These are phyloP conservation scores for Solanum aculeatissimum DNA, from an alignment of 305 asterid genomes.

Conservation along the genomic window DNA sequence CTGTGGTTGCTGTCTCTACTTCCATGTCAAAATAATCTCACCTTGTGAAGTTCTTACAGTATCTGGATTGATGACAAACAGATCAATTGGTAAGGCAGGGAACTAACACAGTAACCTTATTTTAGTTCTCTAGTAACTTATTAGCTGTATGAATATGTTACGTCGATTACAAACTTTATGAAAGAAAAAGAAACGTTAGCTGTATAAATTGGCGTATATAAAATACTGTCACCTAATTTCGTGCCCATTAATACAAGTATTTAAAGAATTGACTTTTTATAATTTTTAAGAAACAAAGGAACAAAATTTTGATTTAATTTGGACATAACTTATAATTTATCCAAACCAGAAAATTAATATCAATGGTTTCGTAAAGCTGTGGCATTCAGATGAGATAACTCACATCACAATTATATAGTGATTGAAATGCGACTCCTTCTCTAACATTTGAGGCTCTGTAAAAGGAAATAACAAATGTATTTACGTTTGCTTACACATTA, in stretches of 20 bases:
- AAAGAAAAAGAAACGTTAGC: background rate
- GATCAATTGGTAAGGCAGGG: background rate
- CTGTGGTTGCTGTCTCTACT: slow-evolving; percentile 32
- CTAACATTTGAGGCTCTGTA: background rate
- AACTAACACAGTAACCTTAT: background rate
- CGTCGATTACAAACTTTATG: background rate
- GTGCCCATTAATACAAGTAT: background rate
- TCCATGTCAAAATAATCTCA: slow-evolving; percentile 35
- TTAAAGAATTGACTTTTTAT: background rate
- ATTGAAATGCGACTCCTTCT: background rate
- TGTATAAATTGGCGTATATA: background rate
- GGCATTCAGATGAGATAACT: background rate
- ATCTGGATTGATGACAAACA: background rate
- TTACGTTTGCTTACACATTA: background rate
- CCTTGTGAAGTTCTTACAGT: background rate
- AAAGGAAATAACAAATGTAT: background rate
- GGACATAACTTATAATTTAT: background rate
- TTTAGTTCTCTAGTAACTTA: background rate
- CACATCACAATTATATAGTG: background rate
- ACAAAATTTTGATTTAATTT: background rate
- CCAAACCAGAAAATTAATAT: background rate
- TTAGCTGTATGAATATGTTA: background rate
- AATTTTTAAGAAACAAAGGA: background rate
- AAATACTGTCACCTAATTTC: background rate
- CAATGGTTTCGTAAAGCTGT: background rate